Conservation (phyloP, 1,139 yeast genomes). For the Yamadazyma sp. region DNA sequence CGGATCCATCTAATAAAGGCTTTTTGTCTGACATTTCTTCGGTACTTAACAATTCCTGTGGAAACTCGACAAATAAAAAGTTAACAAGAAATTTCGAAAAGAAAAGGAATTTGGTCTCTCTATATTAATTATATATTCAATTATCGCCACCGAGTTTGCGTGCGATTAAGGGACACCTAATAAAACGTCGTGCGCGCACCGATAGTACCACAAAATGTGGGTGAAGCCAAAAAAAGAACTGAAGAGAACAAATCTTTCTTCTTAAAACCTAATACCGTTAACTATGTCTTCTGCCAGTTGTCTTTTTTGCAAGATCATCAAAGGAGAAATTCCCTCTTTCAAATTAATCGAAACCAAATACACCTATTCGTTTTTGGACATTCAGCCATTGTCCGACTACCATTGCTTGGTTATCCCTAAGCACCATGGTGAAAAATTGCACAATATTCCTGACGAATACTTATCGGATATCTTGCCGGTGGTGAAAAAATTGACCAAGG, state of each 20-base stretch:
- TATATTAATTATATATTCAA: conserved; percentile 2
- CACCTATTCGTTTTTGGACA: conserved; percentile 83
- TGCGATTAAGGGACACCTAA: no score
- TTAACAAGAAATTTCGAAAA: background rate
- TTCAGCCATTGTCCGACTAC: conserved; percentile 86
- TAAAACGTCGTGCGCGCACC: background rate
- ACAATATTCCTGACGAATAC: conserved; percentile 88
- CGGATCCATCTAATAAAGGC: conserved; percentile 47
- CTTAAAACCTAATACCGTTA: background rate
- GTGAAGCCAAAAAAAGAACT: background rate
- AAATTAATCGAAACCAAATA: conserved; percentile 81
- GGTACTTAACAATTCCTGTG: no score
- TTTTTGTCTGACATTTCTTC: conserved; percentile 24
- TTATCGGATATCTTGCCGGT: conserved; percentile 82
- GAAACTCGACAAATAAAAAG: background rate
- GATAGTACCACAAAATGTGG: background rate
- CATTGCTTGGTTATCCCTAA: conserved; percentile 90
- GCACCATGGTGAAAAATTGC: conserved; percentile 87
- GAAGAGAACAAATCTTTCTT: background rate
- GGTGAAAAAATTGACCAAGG: conserved; percentile 79
- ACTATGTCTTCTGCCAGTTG: conserved; percentile 35
- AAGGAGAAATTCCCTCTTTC: conserved; percentile 91
- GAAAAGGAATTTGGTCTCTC: background rate
- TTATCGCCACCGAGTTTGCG: conserved; percentile 12
- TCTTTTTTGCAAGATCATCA: conserved; percentile 88